These are phyloP conservation scores for Withania somnifera DNA, from an alignment of 305 asterid genomes.

Conservation along the genomic window DNA sequence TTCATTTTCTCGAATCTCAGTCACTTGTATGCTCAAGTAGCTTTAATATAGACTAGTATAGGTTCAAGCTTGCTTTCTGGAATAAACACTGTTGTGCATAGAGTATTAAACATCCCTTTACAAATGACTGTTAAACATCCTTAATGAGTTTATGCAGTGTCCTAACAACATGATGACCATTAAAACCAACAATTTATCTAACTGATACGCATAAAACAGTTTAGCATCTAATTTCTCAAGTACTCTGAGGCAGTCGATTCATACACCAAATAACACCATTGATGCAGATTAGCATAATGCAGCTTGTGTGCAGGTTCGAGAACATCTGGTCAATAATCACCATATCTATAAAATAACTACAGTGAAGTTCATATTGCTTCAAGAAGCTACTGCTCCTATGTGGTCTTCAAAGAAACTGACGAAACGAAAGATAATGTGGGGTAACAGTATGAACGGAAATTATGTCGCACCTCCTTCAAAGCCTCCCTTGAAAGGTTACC, in stretches of 20 bases:
- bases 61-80: not conserved
- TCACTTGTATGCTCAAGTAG: not conserved
- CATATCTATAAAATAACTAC: not conserved
- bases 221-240: not conserved
- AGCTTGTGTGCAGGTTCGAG: not conserved
- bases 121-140: not conserved
- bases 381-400: not conserved
- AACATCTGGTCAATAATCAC: not conserved
- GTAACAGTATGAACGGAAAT: not conserved
- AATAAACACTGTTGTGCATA: not conserved
- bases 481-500: slow-evolving; percentile 48
- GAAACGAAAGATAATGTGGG: not conserved
- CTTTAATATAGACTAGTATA: not conserved
- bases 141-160: not conserved
- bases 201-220: not conserved
- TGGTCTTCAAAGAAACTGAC: not conserved
- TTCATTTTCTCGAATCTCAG: not conserved
- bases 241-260: not conserved
- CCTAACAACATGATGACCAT: not conserved
- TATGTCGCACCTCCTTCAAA: slow-evolving; percentile 44
- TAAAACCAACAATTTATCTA: not conserved
- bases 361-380: not conserved
- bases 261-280: not conserved
- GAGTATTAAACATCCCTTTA: not conserved
- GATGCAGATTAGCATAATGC: not conserved